Conservation (phyloP, 192 early-diverging fungal genomes). For the Spizellomyces punctatus region DNA sequence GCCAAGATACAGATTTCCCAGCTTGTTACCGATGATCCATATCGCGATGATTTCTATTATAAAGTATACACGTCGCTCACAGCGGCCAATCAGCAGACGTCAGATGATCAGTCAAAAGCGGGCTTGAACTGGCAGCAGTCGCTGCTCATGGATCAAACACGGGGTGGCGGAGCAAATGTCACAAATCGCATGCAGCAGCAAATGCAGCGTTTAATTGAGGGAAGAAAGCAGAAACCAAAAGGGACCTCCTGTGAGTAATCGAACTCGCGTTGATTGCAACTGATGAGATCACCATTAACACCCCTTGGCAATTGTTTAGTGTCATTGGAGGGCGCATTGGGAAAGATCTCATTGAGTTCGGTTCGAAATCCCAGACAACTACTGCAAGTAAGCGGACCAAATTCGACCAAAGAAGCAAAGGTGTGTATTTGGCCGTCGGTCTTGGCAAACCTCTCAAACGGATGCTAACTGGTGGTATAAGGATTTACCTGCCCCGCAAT, state of each 20-base stretch:
- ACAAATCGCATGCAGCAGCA: conserved; percentile 85
- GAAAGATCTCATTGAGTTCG: conserved; percentile 90
- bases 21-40: conserved; percentile 91
- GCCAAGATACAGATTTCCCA: conserved; percentile 93
- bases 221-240: conserved; percentile 85
- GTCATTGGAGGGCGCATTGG: conserved; percentile 90
- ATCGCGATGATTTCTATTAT: conserved; percentile 94
- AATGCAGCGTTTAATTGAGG: conserved; percentile 93
- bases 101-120: not conserved
- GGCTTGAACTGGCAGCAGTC: conserved; percentile 56
- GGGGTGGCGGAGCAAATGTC: conserved; percentile 18
- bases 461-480: not conserved
- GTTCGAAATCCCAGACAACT: conserved; percentile 87
- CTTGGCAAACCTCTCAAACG: not conserved
- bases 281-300: not conserved
- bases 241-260: conserved; percentile 66
- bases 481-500: not conserved
- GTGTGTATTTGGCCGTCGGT: conserved; percentile 14
- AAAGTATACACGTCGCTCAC: conserved; percentile 73
- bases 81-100: conserved; percentile 14
- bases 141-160: conserved; percentile 37
- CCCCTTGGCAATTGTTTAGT: conserved; percentile 47
- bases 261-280: not conserved
- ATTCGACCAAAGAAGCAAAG: conserved; percentile 43
- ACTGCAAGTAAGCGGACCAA: conserved; percentile 65